Percentiles rank a stretch among this genome's conserved stretches.
Conservation (phyloP, 345 rosid genomes). For the Euphorbia peplus region DNA sequence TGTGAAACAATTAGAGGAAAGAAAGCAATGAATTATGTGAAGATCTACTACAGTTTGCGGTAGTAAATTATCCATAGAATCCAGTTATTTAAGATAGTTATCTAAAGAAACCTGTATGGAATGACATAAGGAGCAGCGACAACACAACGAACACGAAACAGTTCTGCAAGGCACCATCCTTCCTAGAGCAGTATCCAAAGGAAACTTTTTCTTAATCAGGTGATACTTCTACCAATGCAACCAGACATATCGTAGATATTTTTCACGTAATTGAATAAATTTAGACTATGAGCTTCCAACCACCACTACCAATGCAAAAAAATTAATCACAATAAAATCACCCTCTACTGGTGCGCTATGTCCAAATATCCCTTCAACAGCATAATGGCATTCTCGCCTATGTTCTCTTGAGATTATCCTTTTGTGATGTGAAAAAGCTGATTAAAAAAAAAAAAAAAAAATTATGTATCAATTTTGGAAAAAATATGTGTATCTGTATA, state of each 20-base stretch:
- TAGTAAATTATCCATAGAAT: not conserved
- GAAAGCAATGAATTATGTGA: not conserved
- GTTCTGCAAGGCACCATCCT: conserved; percentile 96
- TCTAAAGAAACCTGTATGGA: conserved; percentile 69
- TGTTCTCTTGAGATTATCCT: conserved; percentile 43
- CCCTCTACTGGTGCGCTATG: conserved; percentile 40
- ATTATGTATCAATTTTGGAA: not conserved
- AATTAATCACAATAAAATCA: conserved; percentile 73
- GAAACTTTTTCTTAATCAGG: conserved; percentile 6
- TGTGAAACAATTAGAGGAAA: not conserved
- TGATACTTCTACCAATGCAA: not conserved
- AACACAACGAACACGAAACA: conserved; percentile 58
- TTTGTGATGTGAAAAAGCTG: conserved; percentile 36
- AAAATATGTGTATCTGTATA: not conserved
- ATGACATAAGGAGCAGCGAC: conserved; percentile 92
- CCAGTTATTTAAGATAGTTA: conserved; percentile 1
- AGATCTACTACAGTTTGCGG: not conserved
- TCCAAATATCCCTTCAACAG: conserved; percentile 54
- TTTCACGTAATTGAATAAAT: conserved; percentile 9
- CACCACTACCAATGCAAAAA: conserved; percentile 75
- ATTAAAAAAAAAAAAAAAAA: conserved; percentile 34
- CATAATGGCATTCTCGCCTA: conserved; percentile 59
- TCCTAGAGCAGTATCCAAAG: conserved; percentile 44
- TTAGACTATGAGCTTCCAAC: not conserved
- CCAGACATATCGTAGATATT: not conserved